These are phyloP conservation scores for Naganishia antarctica DNA, from an alignment of 768 basidiomycete genomes.

Conservation along the genomic window DNA sequence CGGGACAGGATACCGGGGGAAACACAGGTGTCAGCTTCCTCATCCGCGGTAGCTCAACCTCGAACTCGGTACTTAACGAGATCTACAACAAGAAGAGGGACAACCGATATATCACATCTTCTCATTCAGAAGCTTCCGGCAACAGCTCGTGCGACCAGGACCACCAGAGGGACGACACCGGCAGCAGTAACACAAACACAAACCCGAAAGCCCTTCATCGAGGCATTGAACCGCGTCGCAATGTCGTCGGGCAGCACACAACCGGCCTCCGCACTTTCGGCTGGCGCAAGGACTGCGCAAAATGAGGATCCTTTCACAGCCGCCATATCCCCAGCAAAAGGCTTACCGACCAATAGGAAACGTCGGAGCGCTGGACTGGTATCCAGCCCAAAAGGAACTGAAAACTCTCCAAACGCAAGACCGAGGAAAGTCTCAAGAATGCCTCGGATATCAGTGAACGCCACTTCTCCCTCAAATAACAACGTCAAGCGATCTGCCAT, in stretches of 20 bases:
- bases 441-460: background rate
- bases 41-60: background rate
- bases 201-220: conserved; percentile 8
- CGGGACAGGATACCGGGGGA: background rate
- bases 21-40: background rate
- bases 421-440: conserved; percentile 10
- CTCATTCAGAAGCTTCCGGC: background rate
- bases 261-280: too few relatives aligned
- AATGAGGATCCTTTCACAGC: background rate
- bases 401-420: conserved; percentile 15
- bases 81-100: conserved; percentile 8
- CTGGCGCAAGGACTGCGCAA: background rate
- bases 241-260: background rate
- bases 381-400: background rate
- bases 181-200: background rate
- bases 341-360: conserved; percentile 4
- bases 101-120: conserved; percentile 5
- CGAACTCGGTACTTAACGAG: conserved; percentile 11
- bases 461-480: background rate
- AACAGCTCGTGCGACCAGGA: background rate
- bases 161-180: background rate
- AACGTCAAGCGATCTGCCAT: background rate
- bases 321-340: background rate
- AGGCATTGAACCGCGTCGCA: conserved; percentile 3
- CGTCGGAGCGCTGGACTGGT: background rate